Percentiles rank a stretch among this genome's conserved stretches.
phyloP scores from a whole-genome alignment of 352 stramenopile species.

The Elongisporangium prolatum region DNA sequence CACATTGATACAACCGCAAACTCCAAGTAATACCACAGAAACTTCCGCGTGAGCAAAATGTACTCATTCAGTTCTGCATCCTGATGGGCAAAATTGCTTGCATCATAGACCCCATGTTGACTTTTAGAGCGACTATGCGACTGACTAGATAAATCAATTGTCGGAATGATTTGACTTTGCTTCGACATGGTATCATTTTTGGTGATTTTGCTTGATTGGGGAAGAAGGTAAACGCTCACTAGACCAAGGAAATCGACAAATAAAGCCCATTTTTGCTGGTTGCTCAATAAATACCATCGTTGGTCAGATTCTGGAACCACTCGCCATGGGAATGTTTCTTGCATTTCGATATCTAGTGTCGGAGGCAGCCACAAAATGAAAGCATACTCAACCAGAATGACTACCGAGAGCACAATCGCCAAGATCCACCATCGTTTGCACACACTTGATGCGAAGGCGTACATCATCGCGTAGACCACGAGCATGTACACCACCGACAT shows the following conservation, averaged over 20 bases:
- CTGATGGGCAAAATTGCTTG: constrained; percentile 1
- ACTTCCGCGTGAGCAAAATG: constrained; percentile 48
- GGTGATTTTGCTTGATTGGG: constrained; percentile 39
- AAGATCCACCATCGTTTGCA: constrained; percentile 54
- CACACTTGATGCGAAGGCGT: constrained; percentile 45
- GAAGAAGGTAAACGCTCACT: constrained; percentile 64
- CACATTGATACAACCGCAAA: constrained; percentile 57
- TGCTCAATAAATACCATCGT: constrained; percentile 56
- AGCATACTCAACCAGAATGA: constrained; percentile 71
- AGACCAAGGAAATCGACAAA: constrained; percentile 73
- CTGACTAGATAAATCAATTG: background rate
- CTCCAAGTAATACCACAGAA: constrained; percentile 67
- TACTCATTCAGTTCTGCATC: constrained; percentile 38
- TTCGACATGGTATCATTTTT: constrained; percentile 7
- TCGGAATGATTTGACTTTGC: background rate
- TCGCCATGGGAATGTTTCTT: constrained; percentile 54
- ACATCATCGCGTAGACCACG: constrained; percentile 81
- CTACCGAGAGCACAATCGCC: constrained; percentile 43
- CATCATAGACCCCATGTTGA: background rate
- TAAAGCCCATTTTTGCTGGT: constrained; percentile 76
- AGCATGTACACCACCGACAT: constrained; percentile 77
- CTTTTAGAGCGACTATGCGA: background rate
- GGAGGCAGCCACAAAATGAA: constrained; percentile 71
- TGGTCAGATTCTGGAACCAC: constrained; percentile 49
- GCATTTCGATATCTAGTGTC: constrained; percentile 47